Conservation (phyloP, 2,329 filamentous ascomycete genomes). For the Ophiostoma pallidulum region DNA sequence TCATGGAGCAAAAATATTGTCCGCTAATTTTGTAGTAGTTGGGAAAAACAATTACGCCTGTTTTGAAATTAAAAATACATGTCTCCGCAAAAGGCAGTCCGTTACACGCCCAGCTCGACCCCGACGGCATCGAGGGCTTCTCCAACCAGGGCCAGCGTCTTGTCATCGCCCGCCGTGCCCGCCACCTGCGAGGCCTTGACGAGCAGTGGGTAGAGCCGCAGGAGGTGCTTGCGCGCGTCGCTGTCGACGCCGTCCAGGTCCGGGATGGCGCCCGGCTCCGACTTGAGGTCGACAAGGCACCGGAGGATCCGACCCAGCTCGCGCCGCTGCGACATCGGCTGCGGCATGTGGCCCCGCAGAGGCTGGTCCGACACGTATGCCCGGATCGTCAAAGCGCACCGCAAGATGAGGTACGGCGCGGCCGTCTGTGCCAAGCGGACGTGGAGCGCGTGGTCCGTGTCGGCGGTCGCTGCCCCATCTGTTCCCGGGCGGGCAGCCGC, state of each 20-base stretch:
- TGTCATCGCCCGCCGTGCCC: conserved; percentile 47
- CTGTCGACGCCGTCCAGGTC: conserved; percentile 42
- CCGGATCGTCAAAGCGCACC: conserved; percentile 70
- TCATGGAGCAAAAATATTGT: too few species aligned
- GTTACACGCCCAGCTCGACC: conserved; percentile 37
- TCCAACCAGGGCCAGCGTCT: conserved; percentile 47
- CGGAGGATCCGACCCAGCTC: conserved; percentile 67
- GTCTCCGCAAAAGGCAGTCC: too few species aligned
- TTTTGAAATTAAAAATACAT: too few species aligned
- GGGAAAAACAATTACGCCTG: too few species aligned
- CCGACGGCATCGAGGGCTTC: conserved; percentile 55
- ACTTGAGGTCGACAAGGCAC: conserved; percentile 56
- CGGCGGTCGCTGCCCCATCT: conserved; percentile 17
- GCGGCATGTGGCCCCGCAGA: conserved; percentile 77
- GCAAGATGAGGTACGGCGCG: conserved; percentile 72
- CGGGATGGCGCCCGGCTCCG: conserved; percentile 62
- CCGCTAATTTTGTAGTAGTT: too few species aligned
- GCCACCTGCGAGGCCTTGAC: conserved; percentile 53
- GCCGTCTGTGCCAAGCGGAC: conserved; percentile 62
- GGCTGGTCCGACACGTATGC: conserved; percentile 87
- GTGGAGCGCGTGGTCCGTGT: conserved; percentile 29
- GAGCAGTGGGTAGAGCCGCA: conserved; percentile 71
- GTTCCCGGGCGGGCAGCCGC: conserved; percentile 8
- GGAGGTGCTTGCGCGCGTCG: conserved; percentile 62
- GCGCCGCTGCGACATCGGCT: conserved; percentile 68